Evolutionary conservation across 2,329 filamentous ascomycete species (phyloP), one percentile per base, ranked within the genome.

Genomic region (Leptodontidium sp.): DNA sequence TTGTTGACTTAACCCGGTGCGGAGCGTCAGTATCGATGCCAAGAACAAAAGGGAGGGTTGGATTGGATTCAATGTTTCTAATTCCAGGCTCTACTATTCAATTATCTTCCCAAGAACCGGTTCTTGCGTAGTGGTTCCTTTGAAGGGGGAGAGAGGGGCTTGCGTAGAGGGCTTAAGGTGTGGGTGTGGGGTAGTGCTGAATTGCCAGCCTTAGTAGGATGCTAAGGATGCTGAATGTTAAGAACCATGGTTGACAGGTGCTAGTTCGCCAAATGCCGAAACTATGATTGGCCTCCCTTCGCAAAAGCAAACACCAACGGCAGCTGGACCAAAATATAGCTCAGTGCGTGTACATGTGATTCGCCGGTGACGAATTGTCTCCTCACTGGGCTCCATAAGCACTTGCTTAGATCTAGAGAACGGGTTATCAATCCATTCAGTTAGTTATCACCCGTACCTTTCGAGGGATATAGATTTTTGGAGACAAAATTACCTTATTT

Each of bases 211-310:
- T 59, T 45, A 59, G 55, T 9, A 9, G 21, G n/a, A 40, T 53
- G 24, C 57, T 59, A 26, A 45, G 21, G n/a, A 40, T 53, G 24
- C 57, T 59, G 12, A 45, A 24, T 8, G 11, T 15, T 14, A 43
- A 45, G 21, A 45, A 43, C 35, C 57, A 59, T 43, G n/a, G 57
- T 43, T 59, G 57, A 59, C 57, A 45, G 57, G 11, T 59, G n/a
- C 21, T 59, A 45, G 57, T 45, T 11, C 11, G 1, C 9, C 4
- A n/a, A 59, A 58, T 45, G 35, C 57, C 57, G 57, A 59, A 45
- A 43, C 35, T 59, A 45, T 43, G 35, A 59, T 59, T 59, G 57
- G 57, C 57, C 12, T 59, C 35, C 9, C 38, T 21, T 1, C n/a
- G 9, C 38, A 29, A 17, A 14, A 2, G 8, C 11, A 21, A 17